These are phyloP conservation scores for Daldinia eschscholtzii DNA, from an alignment of 2,329 filamentous ascomycete species.

Conservation along the genomic window DNA sequence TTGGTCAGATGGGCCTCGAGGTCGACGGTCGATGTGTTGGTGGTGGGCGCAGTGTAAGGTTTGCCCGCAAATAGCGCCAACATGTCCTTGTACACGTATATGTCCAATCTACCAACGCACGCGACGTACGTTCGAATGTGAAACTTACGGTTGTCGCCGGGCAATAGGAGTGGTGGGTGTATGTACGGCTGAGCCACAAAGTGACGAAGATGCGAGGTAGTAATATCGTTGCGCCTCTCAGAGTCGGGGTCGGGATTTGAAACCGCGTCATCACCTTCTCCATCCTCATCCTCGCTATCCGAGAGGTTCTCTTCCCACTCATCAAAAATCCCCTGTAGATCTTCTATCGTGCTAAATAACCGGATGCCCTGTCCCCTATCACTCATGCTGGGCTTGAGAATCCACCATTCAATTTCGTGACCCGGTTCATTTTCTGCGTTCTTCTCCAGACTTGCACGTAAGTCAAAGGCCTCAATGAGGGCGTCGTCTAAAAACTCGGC, in stretches of 20 bases:
- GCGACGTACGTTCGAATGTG: conserved; percentile 94
- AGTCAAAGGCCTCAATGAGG: conserved; percentile 87
- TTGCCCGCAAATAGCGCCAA: conserved; percentile 89
- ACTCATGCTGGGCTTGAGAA: conserved; percentile 97
- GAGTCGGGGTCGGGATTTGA: conserved; percentile 20
- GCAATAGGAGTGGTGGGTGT: conserved; percentile 83
- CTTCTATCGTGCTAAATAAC: conserved; percentile 85
- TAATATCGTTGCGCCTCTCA: conserved; percentile 66
- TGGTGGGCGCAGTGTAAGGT: conserved; percentile 74
- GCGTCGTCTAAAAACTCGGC: conserved; percentile 97
- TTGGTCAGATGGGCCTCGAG: conserved; percentile 90
- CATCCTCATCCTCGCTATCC: conserved; percentile 75
- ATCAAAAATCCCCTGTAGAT: conserved; percentile 90
- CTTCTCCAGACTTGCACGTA: conserved; percentile 79
- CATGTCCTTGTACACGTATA: conserved; percentile 92
- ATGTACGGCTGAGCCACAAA: conserved; percentile 98
- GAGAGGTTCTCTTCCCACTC: conserved; percentile 82
- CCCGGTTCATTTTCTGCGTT: conserved; percentile 63
- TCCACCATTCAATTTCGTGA: conserved; percentile 82
- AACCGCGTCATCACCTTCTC: conserved; percentile 50
- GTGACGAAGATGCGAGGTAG: conserved; percentile 91
- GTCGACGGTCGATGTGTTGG: conserved; percentile 56
- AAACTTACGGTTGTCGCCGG: conserved; percentile 80
- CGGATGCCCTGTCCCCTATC: conserved; percentile 94
- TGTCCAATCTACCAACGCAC: conserved; percentile 79